Base-by-base conservation (phyloP, 805 yeast genomes). In the Tetrapisispora iriomotensis region DNA sequence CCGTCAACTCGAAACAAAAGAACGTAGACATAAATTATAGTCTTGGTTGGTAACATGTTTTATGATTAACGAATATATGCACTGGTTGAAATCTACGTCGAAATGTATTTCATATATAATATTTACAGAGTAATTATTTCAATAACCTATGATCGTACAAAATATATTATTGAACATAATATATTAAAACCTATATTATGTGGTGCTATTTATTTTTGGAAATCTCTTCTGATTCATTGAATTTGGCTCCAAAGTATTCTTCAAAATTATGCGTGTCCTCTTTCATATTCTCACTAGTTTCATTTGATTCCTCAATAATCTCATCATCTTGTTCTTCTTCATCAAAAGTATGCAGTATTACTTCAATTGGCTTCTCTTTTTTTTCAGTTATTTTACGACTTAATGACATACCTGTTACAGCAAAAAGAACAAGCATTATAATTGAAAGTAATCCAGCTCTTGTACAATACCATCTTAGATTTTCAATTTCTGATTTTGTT, bases 401-500 rank as follows among this genome's bases (percentile, higher is more conserved):
- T 19, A 62, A 48, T 18, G 58, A 69, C 34, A 58, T 71, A 34
- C 78, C 74, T 47, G 77, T 72, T 59, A 83, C 69, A 4, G 79
- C 68, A 18, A 76, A 67, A 40, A 76, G 72, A 1, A 83, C 83
- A 45, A 81, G 68, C 1, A 78, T 66, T 18, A 82, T 60, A 25
- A 87, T 79, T 2, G 92, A 84, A 32, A 83, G 67, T 25, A 92
- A 65, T 8, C 96, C 96, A 57, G 92, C 74, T 41, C 96, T 70
- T 1, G 96, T 87, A 33, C 90, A 76, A 53, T 85, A 86, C 98
- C 98, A 90, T 50, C 97, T 70, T 44, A 90, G 68, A 42, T 79
- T 76, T 61, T 90, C 98, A 41, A 86, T 83, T 41, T 86, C 92
- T 0, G 92, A 79, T 54, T 85, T 76, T 56, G 87, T 73, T 7